Conservation (phyloP, 495 filamentous ascomycete genomes). For the Podospora sp. region DNA sequence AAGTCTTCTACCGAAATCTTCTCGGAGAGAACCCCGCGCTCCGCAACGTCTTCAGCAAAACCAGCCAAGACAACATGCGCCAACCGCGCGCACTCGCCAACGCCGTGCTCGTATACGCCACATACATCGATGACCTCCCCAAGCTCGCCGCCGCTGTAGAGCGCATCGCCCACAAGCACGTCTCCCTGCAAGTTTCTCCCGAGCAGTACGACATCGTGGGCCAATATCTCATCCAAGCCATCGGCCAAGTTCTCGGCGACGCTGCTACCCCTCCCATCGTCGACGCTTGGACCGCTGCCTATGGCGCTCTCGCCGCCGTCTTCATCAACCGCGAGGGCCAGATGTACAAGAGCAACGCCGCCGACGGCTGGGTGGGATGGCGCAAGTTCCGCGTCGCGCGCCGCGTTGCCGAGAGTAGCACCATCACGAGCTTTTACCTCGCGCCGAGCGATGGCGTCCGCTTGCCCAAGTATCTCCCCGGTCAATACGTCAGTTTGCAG, state of each 20-base stretch:
- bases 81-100: conserved; percentile 67
- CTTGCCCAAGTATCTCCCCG: conserved; percentile 65
- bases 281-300: conserved; percentile 67
- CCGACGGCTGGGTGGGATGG: conserved; percentile 62
- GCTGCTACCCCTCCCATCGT: conserved; percentile 67
- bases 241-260: conserved; percentile 66
- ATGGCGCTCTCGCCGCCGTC: conserved; percentile 64
- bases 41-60: conserved; percentile 66
- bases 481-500: conserved; percentile 70
- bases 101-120: conserved; percentile 70
- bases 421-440: conserved; percentile 69
- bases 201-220: conserved; percentile 72
- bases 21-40: conserved; percentile 62
- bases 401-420: conserved; percentile 60
- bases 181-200: conserved; percentile 67
- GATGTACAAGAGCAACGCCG: conserved; percentile 58
- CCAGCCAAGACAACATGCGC: conserved; percentile 65
- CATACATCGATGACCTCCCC: conserved; percentile 69
- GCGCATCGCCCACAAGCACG: conserved; percentile 76
- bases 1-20: conserved; percentile 69
- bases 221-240: conserved; percentile 66
- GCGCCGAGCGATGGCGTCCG: conserved; percentile 60
- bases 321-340: conserved; percentile 65
- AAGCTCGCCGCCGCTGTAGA: conserved; percentile 65
- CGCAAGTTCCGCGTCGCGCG: conserved; percentile 63